Evolutionary conservation across 1,139 yeast genomes (phyloP).

Genomic region (Saccharomyces hybrid): DNA sequence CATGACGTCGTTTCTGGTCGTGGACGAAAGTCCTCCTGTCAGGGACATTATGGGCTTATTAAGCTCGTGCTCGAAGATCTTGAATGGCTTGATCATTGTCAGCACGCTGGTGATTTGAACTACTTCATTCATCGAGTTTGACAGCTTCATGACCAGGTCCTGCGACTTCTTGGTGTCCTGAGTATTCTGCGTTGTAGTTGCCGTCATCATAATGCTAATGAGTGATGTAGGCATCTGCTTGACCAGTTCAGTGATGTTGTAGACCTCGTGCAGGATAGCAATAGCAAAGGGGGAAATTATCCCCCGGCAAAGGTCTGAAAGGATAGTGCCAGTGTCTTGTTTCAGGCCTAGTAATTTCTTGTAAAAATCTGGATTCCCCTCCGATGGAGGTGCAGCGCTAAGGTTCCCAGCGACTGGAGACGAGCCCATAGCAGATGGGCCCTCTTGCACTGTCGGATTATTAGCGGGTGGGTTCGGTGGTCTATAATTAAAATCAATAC

Average conservation of each 20-base stretch:
- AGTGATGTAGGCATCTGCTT: constrained; percentile 28
- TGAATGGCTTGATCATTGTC: constrained; percentile 26
- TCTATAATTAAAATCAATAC: constrained; percentile 22
- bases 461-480: constrained; percentile 9
- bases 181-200: constrained; percentile 8
- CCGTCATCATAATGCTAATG: constrained; percentile 25
- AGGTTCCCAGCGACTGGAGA: neutral
- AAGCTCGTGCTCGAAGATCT: constrained; percentile 23
- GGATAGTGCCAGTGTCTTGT: constrained; percentile 18
- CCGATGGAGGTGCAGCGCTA: constrained; percentile 3
- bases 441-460: neutral
- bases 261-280: constrained; percentile 23
- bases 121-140: constrained; percentile 30
- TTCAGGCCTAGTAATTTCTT: constrained; percentile 24
- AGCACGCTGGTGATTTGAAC: constrained; percentile 29
- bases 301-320: constrained; percentile 18
- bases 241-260: constrained; percentile 23
- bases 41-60: constrained; percentile 6
- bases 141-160: constrained; percentile 25
- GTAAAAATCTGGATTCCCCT: constrained; percentile 19
- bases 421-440: neutral
- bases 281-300: constrained; percentile 28
- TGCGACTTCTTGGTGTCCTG: constrained; percentile 14
- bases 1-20: neutral
- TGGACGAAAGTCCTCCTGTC: constrained; percentile 3